Conservation (phyloP, 164 flowering plant genomes). For the Akebia trifoliata region DNA sequence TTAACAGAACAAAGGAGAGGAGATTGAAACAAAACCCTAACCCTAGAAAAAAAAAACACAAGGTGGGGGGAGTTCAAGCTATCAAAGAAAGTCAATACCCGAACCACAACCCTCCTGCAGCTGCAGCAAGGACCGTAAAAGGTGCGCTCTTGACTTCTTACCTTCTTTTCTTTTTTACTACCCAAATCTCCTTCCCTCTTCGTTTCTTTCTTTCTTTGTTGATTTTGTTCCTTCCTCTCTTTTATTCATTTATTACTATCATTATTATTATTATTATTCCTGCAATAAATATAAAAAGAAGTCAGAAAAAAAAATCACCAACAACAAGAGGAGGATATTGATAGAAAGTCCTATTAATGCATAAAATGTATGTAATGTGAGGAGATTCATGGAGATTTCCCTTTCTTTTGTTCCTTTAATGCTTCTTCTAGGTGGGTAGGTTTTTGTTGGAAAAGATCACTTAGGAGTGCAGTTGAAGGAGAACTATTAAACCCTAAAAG, state of each 20-base stretch:
- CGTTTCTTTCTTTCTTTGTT: background rate
- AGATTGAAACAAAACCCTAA: background rate
- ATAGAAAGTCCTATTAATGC: too few relatives aligned
- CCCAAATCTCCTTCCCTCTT: background rate
- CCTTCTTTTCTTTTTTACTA: conserved; percentile 2
- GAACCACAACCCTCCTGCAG: too few relatives aligned
- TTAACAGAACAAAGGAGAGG: too few relatives aligned
- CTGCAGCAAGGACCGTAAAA: too few relatives aligned
- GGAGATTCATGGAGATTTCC: background rate
- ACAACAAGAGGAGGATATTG: too few relatives aligned
- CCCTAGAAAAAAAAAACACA: background rate
- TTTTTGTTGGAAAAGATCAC: background rate
- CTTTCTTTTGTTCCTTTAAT: too few relatives aligned
- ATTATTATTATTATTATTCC: background rate
- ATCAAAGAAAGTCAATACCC: conserved; percentile 5
- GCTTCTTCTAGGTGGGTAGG: background rate
- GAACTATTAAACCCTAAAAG: too few relatives aligned
- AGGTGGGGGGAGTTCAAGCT: background rate
- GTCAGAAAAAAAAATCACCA: background rate
- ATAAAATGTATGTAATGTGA: too few relatives aligned
- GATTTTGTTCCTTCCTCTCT: too few relatives aligned
- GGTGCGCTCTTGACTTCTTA: conserved; percentile 98
- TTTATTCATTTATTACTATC: too few relatives aligned
- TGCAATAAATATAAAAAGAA: background rate
- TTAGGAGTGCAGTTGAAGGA: too few relatives aligned